These are phyloP conservation scores for Phytophthora megakarya DNA, from an alignment of 352 stramenopile genomes.

Conservation along the genomic window DNA sequence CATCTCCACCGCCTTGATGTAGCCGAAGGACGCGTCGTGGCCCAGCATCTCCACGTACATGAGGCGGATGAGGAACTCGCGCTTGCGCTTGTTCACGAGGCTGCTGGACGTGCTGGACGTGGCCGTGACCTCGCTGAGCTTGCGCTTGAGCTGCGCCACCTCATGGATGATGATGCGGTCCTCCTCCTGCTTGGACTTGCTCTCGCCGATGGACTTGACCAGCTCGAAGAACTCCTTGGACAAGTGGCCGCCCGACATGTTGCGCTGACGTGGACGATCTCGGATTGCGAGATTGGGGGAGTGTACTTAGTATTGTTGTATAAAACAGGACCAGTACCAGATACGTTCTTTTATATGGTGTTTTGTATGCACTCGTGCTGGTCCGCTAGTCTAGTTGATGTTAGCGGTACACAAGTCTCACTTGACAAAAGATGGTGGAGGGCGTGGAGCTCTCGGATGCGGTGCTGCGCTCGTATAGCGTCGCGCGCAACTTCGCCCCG, in stretches of 20 bases:
- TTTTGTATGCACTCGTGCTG: background rate
- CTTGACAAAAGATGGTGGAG: conserved; percentile 6
- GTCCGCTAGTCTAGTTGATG: conserved; percentile 1
- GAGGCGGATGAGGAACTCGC: conserved; percentile 99
- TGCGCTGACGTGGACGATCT: conserved; percentile 22
- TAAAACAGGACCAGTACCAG: conserved; percentile 27
- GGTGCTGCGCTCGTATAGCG: conserved; percentile 68
- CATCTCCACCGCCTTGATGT: conserved; percentile 98
- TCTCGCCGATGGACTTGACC: conserved; percentile 99
- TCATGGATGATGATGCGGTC: conserved; percentile 99
- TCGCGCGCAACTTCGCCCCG: conserved; percentile 65
- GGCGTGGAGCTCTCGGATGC: conserved; percentile 60
- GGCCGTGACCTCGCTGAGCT: conserved; percentile 89
- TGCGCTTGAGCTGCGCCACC: conserved; percentile 95
- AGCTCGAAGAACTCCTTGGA: conserved; percentile 99
- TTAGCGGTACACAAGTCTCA: conserved; percentile 5
- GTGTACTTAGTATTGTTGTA: conserved; percentile 13
- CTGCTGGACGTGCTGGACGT: conserved; percentile 74
- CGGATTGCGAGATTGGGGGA: conserved; percentile 30
- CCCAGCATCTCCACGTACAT: conserved; percentile 99
- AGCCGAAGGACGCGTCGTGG: conserved; percentile 99
- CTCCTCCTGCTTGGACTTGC: conserved; percentile 99
- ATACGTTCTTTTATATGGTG: background rate
- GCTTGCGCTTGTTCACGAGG: conserved; percentile 95
- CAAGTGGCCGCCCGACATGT: conserved; percentile 89